phyloP scores from a whole-genome alignment of 139 green algal genomes.

The Chlamydomonas schloesseri region DNA sequence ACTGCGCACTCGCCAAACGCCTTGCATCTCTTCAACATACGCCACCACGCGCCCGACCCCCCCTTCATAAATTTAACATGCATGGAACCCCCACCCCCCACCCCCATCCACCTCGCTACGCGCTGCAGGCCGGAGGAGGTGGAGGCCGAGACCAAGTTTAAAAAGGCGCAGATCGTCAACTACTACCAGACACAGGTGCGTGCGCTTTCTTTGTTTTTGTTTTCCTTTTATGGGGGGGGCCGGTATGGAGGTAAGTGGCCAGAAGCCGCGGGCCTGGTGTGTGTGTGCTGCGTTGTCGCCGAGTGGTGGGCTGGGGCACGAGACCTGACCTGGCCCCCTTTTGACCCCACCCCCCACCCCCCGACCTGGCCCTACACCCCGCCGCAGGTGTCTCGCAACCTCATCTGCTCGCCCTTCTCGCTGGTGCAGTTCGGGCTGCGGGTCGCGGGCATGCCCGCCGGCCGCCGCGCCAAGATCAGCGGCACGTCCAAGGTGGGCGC shows the following conservation, averaged over 20 bases:
- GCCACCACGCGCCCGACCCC: too few relatives aligned
- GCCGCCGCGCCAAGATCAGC: slow-evolving; percentile 17
- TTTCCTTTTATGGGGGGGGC: too few relatives aligned
- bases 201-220: too few relatives aligned
- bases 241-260: too few relatives aligned
- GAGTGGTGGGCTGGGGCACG: too few relatives aligned
- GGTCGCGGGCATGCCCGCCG: not conserved
- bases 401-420: slow-evolving; percentile 55
- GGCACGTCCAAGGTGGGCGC: not conserved
- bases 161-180: slow-evolving; percentile 40
- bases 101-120: slow-evolving; percentile 45
- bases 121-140: slow-evolving; percentile 48
- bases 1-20: too few relatives aligned
- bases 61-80: too few relatives aligned
- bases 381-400: slow-evolving; percentile 41
- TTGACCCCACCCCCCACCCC: not conserved
- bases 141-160: slow-evolving; percentile 48
- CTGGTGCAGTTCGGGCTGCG: slow-evolving; percentile 1
- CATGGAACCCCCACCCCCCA: too few relatives aligned
- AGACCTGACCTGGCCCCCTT: too few relatives aligned
- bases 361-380: not conserved
- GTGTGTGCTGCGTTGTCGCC: too few relatives aligned
- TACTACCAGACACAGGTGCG: slow-evolving; percentile 40
- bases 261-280: too few relatives aligned
- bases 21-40: too few relatives aligned